phyloP scores from a whole-genome alignment of 768 basidiomycete species.

The Auriscalpium orientale region DNA sequence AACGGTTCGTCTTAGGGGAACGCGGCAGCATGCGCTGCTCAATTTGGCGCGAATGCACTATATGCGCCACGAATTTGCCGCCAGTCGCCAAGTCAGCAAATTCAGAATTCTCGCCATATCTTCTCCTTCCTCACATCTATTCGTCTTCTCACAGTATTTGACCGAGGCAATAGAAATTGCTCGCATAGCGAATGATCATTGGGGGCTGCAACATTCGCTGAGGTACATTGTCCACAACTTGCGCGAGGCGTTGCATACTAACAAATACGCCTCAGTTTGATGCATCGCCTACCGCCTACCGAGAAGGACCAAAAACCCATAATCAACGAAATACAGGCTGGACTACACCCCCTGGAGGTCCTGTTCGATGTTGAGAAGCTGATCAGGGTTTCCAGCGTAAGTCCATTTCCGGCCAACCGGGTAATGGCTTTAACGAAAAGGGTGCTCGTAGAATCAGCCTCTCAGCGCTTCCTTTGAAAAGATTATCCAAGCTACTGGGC shows the following conservation, averaged over 20 bases:
- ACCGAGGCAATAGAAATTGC: constrained; percentile 75
- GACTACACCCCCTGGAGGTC: constrained; percentile 69
- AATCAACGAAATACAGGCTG: constrained; percentile 68
- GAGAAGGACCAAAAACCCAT: constrained; percentile 39
- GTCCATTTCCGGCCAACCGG: constrained; percentile 11
- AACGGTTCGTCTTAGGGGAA: constrained; percentile 38
- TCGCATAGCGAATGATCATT: constrained; percentile 61
- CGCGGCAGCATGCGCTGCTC: constrained; percentile 74
- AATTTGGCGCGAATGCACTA: constrained; percentile 77
- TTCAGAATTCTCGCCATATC: background rate
- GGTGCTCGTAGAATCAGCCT: constrained; percentile 6
- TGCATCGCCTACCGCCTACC: constrained; percentile 60
- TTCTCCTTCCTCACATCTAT: background rate
- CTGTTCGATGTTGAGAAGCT: constrained; percentile 73
- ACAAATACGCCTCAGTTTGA: constrained; percentile 37
- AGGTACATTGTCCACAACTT: constrained; percentile 35
- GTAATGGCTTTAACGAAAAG: background rate
- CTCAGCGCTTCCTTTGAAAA: constrained; percentile 52
- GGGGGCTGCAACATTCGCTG: constrained; percentile 73
- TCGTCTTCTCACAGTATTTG: constrained; percentile 41
- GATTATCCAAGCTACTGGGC: constrained; percentile 54
- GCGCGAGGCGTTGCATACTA: background rate
- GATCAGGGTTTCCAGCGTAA: constrained; percentile 56
- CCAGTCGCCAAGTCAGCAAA: constrained; percentile 53
- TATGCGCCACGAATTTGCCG: constrained; percentile 54